phyloP scores from a whole-genome alignment of 2,329 filamentous ascomycete species.

The Aphanoascus verrucosus region DNA sequence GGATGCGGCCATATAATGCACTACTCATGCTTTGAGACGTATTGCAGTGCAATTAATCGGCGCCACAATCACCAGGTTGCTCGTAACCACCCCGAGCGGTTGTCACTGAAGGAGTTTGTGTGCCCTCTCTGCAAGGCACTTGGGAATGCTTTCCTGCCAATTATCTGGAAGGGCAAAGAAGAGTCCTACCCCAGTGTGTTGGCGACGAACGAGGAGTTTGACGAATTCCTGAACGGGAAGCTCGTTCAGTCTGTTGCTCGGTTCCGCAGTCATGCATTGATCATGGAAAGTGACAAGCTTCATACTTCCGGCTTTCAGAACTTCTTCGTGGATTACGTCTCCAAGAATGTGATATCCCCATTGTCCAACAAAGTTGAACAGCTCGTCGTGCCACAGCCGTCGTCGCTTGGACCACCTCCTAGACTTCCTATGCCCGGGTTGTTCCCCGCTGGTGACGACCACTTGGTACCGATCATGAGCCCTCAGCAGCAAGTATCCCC shows the following conservation, averaged over 20 bases:
- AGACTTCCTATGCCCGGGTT: constrained; percentile 31
- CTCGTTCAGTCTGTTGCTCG: constrained; percentile 42
- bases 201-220: constrained; percentile 49
- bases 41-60: constrained; percentile 70
- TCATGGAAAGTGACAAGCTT: constrained; percentile 28
- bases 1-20: constrained; percentile 99
- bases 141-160: constrained; percentile 86
- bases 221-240: constrained; percentile 55
- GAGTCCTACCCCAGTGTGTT: constrained; percentile 70
- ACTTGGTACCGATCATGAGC: constrained; percentile 21
- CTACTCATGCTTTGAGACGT: constrained; percentile 86
- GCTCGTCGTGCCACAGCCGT: constrained; percentile 23
- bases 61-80: constrained; percentile 89
- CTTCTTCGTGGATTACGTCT: constrained; percentile 43
- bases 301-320: constrained; percentile 35
- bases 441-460: constrained; percentile 30
- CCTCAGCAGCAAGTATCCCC: constrained; percentile 23
- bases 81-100: constrained; percentile 78
- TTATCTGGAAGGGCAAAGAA: constrained; percentile 88
- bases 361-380: constrained; percentile 36
- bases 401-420: constrained; percentile 23
- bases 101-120: constrained; percentile 75
- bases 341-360: constrained; percentile 41
- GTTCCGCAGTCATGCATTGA: constrained; percentile 39
- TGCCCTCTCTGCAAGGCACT: constrained; percentile 95